Conservation (phyloP, 257 asterid species). For the Gentiana straminea region DNA sequence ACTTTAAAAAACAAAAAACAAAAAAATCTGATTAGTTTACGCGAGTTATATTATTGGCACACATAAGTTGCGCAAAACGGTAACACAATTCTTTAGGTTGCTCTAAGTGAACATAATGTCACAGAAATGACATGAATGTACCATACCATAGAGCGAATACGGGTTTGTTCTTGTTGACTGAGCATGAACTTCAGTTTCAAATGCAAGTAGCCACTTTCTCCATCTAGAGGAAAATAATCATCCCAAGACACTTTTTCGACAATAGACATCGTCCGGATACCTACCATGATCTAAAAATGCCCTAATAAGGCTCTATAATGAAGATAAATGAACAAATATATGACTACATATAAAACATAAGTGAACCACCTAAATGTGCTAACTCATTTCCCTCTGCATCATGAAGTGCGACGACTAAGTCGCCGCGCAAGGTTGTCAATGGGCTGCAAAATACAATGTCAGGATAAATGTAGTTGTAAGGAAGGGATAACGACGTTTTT, state of each 20-base stretch:
- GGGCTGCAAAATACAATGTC: slow-evolving; percentile 50
- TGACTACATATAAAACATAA: neutral
- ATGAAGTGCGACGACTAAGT: slow-evolving; percentile 53
- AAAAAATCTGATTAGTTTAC: neutral
- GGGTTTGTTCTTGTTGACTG: slow-evolving; percentile 61
- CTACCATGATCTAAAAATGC: slow-evolving; percentile 23
- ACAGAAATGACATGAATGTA: no score
- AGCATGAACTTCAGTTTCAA: slow-evolving; percentile 67
- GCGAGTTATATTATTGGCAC: neutral
- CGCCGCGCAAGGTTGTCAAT: slow-evolving; percentile 52
- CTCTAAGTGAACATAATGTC: neutral
- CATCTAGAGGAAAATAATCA: slow-evolving; percentile 53
- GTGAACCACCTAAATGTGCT: slow-evolving; percentile 46
- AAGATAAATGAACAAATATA: neutral
- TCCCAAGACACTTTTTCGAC: slow-evolving; percentile 92
- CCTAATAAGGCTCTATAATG: neutral
- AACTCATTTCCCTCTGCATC: slow-evolving; percentile 73
- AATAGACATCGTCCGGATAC: slow-evolving; percentile 41
- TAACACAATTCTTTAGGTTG: neutral
- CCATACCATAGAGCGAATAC: slow-evolving; percentile 61
- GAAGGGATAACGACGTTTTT: no score
- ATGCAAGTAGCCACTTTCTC: slow-evolving; percentile 68
- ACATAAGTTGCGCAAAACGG: neutral
- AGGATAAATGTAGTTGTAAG: neutral
- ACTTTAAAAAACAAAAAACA: neutral